These are phyloP conservation scores for Cicer cuneatum DNA, from an alignment of 306 rosid genomes.

Conservation along the genomic window DNA sequence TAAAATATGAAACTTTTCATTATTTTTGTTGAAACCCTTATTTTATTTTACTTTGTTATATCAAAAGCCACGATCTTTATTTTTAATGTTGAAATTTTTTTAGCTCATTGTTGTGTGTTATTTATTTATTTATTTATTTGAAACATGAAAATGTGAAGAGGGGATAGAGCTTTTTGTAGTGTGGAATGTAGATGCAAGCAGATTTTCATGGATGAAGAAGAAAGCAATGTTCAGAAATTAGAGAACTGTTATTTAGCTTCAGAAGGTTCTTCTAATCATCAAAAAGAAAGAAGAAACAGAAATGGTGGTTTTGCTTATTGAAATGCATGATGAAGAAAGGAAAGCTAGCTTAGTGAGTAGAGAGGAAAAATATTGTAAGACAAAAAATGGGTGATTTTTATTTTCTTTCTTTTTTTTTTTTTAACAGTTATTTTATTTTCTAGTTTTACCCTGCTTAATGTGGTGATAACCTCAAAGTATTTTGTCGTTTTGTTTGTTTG, in stretches of 20 bases:
- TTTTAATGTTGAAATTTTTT: not conserved
- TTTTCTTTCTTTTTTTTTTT: constrained; percentile 13
- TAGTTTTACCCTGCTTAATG: constrained; percentile 50
- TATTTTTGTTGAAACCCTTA: constrained; percentile 16
- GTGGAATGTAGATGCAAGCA: constrained; percentile 89
- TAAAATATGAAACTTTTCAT: not conserved
- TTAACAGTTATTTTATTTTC: constrained; percentile 8
- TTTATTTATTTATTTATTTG: not conserved
- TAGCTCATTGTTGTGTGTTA: not conserved
- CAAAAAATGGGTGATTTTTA: constrained; percentile 26
- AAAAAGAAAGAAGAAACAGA: constrained; percentile 54
- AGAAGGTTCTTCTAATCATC: constrained; percentile 42
- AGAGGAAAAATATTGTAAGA: not conserved
- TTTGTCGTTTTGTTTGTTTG: constrained; percentile 60
- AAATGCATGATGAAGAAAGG: not conserved
- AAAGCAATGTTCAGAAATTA: constrained; percentile 46
- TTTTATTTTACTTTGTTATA: constrained; percentile 2
- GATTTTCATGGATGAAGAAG: constrained; percentile 92
- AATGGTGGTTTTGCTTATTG: constrained; percentile 62
- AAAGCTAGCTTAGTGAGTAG: not conserved
- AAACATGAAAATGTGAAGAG: constrained; percentile 54
- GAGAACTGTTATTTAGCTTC: constrained; percentile 64
- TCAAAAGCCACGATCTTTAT: not conserved
- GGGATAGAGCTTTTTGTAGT: constrained; percentile 87
- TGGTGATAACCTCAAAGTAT: constrained; percentile 52